Conservation (phyloP, 768 basidiomycete genomes). For the Favolaschia claudopus region DNA sequence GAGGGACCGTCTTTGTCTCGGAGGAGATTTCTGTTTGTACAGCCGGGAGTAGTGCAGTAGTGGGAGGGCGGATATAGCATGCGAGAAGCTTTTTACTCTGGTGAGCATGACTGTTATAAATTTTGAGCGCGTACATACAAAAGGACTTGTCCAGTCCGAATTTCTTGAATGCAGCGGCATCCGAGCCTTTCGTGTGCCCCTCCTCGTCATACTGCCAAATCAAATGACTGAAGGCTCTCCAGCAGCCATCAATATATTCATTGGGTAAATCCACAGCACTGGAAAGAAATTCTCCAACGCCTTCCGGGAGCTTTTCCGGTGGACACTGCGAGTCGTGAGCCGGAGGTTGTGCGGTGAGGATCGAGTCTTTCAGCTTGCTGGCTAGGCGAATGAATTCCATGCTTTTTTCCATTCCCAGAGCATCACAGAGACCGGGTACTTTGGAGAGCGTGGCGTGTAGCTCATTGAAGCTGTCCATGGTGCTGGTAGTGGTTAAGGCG, state of each 20-base stretch:
- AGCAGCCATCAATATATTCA: neutral
- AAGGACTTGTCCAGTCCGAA: neutral
- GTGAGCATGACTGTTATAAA: neutral
- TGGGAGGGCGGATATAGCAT: neutral
- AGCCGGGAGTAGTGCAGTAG: neutral
- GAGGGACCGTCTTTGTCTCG: neutral
- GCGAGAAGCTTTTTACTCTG: neutral
- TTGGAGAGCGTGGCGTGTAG: neutral
- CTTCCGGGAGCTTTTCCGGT: conserved; percentile 12
- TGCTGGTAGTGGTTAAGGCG: too few relatives aligned
- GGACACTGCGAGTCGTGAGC: neutral
- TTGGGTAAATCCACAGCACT: neutral
- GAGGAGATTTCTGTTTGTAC: neutral
- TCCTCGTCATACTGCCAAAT: neutral
- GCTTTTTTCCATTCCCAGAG: neutral
- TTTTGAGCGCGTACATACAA: neutral
- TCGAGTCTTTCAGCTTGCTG: neutral
- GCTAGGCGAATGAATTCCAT: neutral
- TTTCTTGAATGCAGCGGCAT: too few relatives aligned
- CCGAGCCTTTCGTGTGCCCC: conserved; percentile 16
- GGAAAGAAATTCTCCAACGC: neutral
- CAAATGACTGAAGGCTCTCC: neutral
- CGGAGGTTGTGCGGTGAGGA: neutral
- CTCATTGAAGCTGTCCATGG: neutral
- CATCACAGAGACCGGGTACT: neutral